Percentiles rank a stretch among this genome's conserved stretches.
Conservation (phyloP, 805 yeast species). For the Nakazawaea populi region DNA sequence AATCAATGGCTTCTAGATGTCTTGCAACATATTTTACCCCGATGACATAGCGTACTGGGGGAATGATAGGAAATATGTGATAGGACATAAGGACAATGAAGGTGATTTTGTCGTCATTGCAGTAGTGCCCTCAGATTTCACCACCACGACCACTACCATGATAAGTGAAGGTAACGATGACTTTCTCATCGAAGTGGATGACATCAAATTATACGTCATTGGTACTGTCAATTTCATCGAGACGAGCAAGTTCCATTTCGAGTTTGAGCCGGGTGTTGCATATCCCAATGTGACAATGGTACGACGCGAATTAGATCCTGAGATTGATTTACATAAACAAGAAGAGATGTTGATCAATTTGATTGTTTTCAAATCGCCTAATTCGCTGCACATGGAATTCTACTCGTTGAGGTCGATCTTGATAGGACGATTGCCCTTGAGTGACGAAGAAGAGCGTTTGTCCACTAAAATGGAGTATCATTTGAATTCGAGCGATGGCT, state of each 20-base stretch:
- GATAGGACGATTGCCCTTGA: constrained; percentile 26
- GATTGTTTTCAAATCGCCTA: constrained; percentile 66
- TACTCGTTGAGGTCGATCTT: constrained; percentile 58
- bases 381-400: constrained; percentile 65
- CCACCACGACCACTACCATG: no score
- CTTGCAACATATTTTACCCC: constrained; percentile 4
- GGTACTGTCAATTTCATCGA: constrained; percentile 20
- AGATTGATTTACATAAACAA: neutral
- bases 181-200: constrained; percentile 12
- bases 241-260: constrained; percentile 11
- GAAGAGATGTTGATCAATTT: constrained; percentile 18
- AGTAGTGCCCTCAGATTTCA: constrained; percentile 10
- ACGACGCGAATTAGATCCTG: neutral
- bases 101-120: constrained; percentile 21
- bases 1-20: neutral
- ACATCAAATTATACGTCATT: constrained; percentile 18
- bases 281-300: constrained; percentile 6
- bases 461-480: constrained; percentile 10
- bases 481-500: constrained; percentile 8
- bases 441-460: constrained; percentile 9
- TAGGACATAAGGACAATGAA: constrained; percentile 21
- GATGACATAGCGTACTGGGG: neutral
- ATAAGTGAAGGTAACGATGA: neutral
- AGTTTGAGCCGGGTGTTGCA: constrained; percentile 14
- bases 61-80: constrained; percentile 14